Evolutionary conservation across 2,329 filamentous ascomycete genomes (phyloP).

Genomic region (Alternaria incomplexa): DNA sequence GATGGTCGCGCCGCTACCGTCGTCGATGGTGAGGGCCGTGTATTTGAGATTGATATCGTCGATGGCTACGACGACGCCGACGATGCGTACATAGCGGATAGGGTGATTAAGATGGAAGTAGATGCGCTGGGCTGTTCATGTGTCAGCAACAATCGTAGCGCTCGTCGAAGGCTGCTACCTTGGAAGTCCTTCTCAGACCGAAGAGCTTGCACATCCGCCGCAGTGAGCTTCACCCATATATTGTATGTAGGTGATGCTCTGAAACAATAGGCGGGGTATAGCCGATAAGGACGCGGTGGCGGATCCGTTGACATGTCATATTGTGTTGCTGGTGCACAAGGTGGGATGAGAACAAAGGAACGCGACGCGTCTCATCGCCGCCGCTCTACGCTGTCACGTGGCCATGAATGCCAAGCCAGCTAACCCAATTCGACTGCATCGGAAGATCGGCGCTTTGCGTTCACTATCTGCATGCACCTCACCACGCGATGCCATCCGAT

Average conservation of each 20-base stretch:
- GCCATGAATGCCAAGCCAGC: background rate
- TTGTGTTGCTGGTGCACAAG: slow-evolving; percentile 25
- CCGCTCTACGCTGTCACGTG: slow-evolving; percentile 15
- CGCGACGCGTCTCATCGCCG: slow-evolving; percentile 21
- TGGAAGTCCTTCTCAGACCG: slow-evolving; percentile 56
- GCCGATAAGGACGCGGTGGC: slow-evolving; percentile 30
- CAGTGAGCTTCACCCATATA: slow-evolving; percentile 67
- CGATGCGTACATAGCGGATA: slow-evolving; percentile 55
- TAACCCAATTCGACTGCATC: slow-evolving; percentile 1
- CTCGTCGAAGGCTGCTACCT: slow-evolving; percentile 54
- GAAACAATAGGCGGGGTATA: slow-evolving; percentile 68
- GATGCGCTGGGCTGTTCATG: slow-evolving; percentile 57
- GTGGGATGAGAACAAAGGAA: slow-evolving; percentile 12
- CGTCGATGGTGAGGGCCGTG: slow-evolving; percentile 63
- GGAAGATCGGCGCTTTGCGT: slow-evolving; percentile 31
- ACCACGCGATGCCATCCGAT: slow-evolving; percentile 28
- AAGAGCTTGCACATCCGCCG: slow-evolving; percentile 61
- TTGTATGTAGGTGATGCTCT: slow-evolving; percentile 65
- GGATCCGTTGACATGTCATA: slow-evolving; percentile 40
- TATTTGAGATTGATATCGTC: slow-evolving; percentile 49
- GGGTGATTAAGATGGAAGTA: slow-evolving; percentile 63
- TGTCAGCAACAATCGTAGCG: background rate
- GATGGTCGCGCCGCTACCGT: slow-evolving; percentile 65
- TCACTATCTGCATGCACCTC: slow-evolving; percentile 19
- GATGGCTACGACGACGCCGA: slow-evolving; percentile 55